Evolutionary conservation across 352 stramenopile species (phyloP).

Genomic region (Pilasporangium apinafurcum): DNA sequence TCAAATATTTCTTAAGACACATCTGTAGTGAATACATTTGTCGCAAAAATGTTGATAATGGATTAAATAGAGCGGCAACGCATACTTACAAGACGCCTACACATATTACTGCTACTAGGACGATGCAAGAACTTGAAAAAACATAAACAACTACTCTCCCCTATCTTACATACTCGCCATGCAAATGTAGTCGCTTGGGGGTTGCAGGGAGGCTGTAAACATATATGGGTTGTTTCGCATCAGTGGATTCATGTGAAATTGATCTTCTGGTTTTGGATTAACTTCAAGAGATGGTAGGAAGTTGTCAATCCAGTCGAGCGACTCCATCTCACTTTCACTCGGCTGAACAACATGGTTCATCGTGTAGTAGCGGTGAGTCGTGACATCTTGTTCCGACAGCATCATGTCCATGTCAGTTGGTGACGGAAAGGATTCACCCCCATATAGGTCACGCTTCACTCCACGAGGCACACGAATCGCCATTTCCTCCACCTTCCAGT

Average conservation of each 20-base stretch:
- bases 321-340: slow-evolving; percentile 26
- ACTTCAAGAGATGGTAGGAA: slow-evolving; percentile 44
- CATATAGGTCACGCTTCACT: too few relatives aligned
- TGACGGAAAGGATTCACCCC: slow-evolving; percentile 18
- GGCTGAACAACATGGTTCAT: slow-evolving; percentile 5
- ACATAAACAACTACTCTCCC: too few relatives aligned
- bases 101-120: too few relatives aligned
- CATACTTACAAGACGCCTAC: too few relatives aligned
- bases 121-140: too few relatives aligned
- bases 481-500: slow-evolving; percentile 13
- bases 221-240: slow-evolving; percentile 13
- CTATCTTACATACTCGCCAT: slow-evolving; percentile 21
- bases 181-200: slow-evolving; percentile 15
- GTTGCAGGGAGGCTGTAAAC: slow-evolving; percentile 6
- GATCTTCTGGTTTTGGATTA: slow-evolving; percentile 11
- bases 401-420: slow-evolving; percentile 37
- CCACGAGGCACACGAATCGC: slow-evolving; percentile 15
- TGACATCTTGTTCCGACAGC: slow-evolving; percentile 19
- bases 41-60: too few relatives aligned
- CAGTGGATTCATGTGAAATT: slow-evolving; percentile 7
- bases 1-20: too few relatives aligned
- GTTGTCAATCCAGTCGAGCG: slow-evolving; percentile 63
- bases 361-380: slow-evolving; percentile 7
- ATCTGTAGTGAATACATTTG: too few relatives aligned
- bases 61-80: too few relatives aligned